Base-by-base conservation (phyloP, 805 yeast genomes). In the Suhomyces tanzawaensis region DNA sequence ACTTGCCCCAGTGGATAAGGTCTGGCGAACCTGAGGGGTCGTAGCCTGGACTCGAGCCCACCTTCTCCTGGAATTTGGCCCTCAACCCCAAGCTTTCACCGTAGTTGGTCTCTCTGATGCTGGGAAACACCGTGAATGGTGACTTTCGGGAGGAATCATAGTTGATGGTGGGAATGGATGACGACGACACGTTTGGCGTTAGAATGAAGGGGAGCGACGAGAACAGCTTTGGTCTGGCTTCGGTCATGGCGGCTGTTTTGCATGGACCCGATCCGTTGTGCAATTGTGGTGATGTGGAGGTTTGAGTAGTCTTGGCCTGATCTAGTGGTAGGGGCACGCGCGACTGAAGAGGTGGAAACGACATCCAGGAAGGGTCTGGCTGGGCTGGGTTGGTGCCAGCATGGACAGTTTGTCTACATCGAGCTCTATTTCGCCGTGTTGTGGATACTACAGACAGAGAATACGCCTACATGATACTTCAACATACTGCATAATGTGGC, bases 181-280 rank as follows among this genome's bases (percentile, higher is more conserved):
- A 23, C 4, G 40, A 23, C 2, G 42, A 33, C n/a, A 22, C 21
- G 19, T 31, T 34, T 5, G 45, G 47, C 5, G 39, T 26, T 19
- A 27, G 31, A 3, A 37, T 26, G 15, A 37, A 41, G 13, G 44
- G 41, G 14, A 38, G 32, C 19, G 34, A 34, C 19, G 28, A 28
- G 14, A 29, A 28, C 39, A 34, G 45, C 25, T 26, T 37, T 22
- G n/a, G 34, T 66, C 17, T 26, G 42, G 78, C 75, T 32, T 73
- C 71, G 49, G 66, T 66, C 48, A 76, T 77, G 49, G 81, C 14
- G 8, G 17, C 24, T 7, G 11, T n/a, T n/a, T n/a, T n/a, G n/a
- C n/a, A n/a, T n/a, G n/a, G n/a, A n/a, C n/a, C n/a, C n/a, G n/a
- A n/a, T n/a, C n/a, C n/a, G n/a, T n/a, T n/a, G n/a, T n/a, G n/a